Evolutionary conservation across 495 filamentous ascomycete genomes (phyloP).

Genomic region (Apodospora peruviana): DNA sequence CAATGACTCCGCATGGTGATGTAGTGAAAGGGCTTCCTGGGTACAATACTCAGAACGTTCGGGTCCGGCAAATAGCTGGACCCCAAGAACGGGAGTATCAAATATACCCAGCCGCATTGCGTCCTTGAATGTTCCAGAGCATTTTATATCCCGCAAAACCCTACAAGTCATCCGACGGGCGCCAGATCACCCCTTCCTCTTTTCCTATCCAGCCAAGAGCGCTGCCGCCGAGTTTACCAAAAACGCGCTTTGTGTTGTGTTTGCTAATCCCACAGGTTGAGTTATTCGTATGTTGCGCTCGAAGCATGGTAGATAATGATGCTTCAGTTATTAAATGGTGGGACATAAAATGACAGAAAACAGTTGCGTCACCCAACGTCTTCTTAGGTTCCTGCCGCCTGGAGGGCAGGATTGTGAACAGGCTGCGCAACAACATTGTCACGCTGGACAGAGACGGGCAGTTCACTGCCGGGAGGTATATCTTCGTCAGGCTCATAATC

Average conservation of each 20-base stretch:
- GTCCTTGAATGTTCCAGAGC: not conserved
- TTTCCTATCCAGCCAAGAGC: not conserved
- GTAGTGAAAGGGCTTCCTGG: too few species aligned
- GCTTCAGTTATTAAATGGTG: too few species aligned
- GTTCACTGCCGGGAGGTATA: slow-evolving; percentile 13
- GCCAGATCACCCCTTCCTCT: not conserved
- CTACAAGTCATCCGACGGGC: too few species aligned
- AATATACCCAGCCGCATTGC: not conserved
- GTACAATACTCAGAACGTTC: too few species aligned
- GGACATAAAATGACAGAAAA: too few species aligned
- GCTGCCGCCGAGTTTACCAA: not conserved
- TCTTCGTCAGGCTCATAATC: slow-evolving; percentile 29
- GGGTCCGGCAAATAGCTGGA: too few species aligned
- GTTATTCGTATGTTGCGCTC: too few species aligned
- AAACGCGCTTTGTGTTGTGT: not conserved
- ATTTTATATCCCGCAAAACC: too few species aligned
- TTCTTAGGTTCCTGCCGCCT: too few species aligned
- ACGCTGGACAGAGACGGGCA: slow-evolving; percentile 20
- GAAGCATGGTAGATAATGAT: too few species aligned
- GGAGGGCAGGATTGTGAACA: not conserved
- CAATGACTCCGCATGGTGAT: too few species aligned
- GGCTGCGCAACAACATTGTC: slow-evolving; percentile 5
- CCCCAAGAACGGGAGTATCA: not conserved
- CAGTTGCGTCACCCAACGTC: too few species aligned
- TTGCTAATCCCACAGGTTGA: not conserved